These are phyloP conservation scores for Thelonectria discophora DNA, from an alignment of 2,329 filamentous ascomycete genomes.

Conservation along the genomic window DNA sequence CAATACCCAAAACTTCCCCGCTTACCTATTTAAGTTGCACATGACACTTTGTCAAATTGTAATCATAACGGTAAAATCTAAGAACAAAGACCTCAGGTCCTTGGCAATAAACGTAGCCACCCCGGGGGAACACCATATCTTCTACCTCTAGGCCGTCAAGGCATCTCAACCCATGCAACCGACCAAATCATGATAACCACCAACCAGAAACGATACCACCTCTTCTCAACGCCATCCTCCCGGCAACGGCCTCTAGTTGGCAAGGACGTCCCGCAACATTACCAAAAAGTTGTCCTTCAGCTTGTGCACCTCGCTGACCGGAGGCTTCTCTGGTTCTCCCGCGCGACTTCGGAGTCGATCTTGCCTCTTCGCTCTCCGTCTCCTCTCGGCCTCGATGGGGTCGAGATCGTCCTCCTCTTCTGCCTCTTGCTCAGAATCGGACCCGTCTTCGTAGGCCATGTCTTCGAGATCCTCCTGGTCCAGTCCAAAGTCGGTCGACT, in stretches of 20 bases:
- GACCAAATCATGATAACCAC: conserved; percentile 1
- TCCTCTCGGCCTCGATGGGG: conserved; percentile 87
- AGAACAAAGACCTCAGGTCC: neutral
- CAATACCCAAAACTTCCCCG: too few relatives aligned
- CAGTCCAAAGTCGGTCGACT: conserved; percentile 87
- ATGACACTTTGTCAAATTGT: neutral
- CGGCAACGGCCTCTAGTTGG: conserved; percentile 62
- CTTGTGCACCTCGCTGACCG: conserved; percentile 81
- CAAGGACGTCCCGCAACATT: conserved; percentile 84
- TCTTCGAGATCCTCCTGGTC: conserved; percentile 88
- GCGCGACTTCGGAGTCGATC: conserved; percentile 82
- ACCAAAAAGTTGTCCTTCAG: conserved; percentile 80
- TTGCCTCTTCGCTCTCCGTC: conserved; percentile 77
- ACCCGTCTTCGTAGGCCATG: conserved; percentile 79
- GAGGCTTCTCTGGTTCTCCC: conserved; percentile 84
- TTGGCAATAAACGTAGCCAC: neutral
- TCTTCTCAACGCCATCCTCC: conserved; percentile 29
- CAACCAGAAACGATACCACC: conserved; percentile 13
- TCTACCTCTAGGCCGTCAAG: neutral
- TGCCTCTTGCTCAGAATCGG: conserved; percentile 72
- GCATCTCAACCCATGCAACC: neutral
- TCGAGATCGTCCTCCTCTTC: conserved; percentile 82
- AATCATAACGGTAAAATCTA: neutral
- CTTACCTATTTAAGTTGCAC: too few relatives aligned
- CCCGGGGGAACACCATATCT: neutral